These are phyloP conservation scores for Naganishia liquefaciens DNA, from an alignment of 1,284 basidiomycete species.

Conservation along the genomic window DNA sequence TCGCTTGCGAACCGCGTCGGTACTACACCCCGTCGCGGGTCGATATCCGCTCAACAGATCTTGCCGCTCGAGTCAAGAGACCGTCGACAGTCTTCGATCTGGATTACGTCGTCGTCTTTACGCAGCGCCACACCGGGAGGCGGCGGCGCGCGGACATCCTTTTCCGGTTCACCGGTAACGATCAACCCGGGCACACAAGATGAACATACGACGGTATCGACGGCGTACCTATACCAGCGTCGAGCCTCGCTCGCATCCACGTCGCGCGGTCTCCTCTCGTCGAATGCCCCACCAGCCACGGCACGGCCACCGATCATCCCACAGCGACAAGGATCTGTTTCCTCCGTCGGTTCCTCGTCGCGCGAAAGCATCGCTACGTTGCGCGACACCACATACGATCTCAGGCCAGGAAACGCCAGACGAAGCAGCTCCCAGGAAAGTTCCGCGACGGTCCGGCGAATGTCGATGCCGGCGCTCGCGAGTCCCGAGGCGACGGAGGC, in stretches of 20 bases:
- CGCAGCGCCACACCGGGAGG: neutral
- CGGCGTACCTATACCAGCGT: conserved; percentile 23
- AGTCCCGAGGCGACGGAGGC: conserved; percentile 2
- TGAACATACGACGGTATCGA: conserved; percentile 24
- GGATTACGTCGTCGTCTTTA: conserved; percentile 2
- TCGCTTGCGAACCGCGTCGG: conserved; percentile 9
- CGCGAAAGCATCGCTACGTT: conserved; percentile 19
- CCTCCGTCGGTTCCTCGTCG: conserved; percentile 7
- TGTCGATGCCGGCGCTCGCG: conserved; percentile 24
- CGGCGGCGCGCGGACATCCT: conserved; percentile 1
- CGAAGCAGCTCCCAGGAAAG: conserved; percentile 6
- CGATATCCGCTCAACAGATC: conserved; percentile 1
- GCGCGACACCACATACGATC: conserved; percentile 1
- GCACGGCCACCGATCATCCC: neutral
- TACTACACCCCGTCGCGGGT: neutral
- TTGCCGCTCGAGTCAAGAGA: conserved; percentile 1
- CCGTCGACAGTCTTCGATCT: conserved; percentile 2
- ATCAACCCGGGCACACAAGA: conserved; percentile 9
- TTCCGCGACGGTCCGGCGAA: conserved; percentile 9
- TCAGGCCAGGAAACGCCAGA: neutral
- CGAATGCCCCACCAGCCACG: conserved; percentile 2
- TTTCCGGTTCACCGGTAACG: conserved; percentile 6
- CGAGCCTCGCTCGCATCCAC: conserved; percentile 20
- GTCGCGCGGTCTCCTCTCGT: conserved; percentile 11
- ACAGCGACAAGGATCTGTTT: conserved; percentile 9